Evolutionary conservation across 768 basidiomycete species (phyloP).

Genomic region (Pisolithus microcarpus): DNA sequence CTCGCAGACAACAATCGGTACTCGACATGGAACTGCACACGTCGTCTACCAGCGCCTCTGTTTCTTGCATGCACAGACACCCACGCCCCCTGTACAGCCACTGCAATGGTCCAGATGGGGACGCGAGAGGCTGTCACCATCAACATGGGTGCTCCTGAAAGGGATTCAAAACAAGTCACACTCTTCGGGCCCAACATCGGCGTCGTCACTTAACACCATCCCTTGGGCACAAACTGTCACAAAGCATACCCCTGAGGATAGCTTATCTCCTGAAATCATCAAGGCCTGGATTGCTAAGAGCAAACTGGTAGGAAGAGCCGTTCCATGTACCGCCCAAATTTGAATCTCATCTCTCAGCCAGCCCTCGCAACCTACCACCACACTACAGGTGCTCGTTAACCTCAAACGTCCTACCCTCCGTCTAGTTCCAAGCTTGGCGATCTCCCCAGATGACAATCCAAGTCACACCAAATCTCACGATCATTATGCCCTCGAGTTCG

Average conservation of each 20-base stretch:
- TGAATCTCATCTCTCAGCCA: conserved; percentile 19
- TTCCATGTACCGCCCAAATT: conserved; percentile 4
- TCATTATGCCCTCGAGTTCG: conserved; percentile 80
- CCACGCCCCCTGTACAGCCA: conserved; percentile 38
- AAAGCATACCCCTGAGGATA: conserved; percentile 58
- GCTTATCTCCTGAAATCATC: conserved; percentile 76
- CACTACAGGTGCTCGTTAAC: conserved; percentile 90
- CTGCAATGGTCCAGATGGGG: conserved; percentile 40
- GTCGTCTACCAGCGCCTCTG: conserved; percentile 42
- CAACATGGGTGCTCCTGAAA: conserved; percentile 30
- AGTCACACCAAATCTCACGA: conserved; percentile 43
- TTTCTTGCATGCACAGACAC: conserved; percentile 48
- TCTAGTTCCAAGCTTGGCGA: conserved; percentile 51
- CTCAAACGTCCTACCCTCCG: conserved; percentile 85
- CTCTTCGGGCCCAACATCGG: conserved; percentile 93
- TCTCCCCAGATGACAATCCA: conserved; percentile 39
- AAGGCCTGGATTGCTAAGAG: conserved; percentile 79
- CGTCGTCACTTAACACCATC: conserved; percentile 47
- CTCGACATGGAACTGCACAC: conserved; percentile 51
- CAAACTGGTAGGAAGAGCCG: conserved; percentile 54
- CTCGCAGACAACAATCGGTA: conserved; percentile 43
- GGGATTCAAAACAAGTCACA: conserved; percentile 65
- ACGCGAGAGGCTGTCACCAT: conserved; percentile 20
- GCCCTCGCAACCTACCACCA: conserved; percentile 82
- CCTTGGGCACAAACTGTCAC: conserved; percentile 61